These are phyloP conservation scores for Brettanomyces nanus DNA, from an alignment of 805 yeast genomes.

Conservation along the genomic window DNA sequence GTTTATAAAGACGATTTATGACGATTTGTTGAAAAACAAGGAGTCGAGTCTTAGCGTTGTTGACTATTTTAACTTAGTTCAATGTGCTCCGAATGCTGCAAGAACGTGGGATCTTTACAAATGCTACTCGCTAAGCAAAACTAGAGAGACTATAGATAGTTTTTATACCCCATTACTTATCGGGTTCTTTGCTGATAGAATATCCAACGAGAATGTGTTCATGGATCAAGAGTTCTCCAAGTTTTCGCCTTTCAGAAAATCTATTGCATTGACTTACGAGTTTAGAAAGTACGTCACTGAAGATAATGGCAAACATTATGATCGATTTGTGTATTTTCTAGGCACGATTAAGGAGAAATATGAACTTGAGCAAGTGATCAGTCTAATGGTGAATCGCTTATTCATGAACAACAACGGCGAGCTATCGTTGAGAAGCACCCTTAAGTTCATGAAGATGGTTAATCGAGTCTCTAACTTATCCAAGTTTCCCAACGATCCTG, in stretches of 20 bases:
- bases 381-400: neutral
- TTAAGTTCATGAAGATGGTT: neutral
- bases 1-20: neutral
- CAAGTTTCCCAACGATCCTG: neutral
- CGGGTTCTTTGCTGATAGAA: neutral
- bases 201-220: neutral
- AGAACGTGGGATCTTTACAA: neutral
- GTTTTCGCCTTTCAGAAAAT: neutral
- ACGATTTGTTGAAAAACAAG: neutral
- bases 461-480: neutral
- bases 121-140: neutral
- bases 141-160: neutral
- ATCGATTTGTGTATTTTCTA: neutral
- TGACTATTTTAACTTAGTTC: neutral
- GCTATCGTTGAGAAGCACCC: neutral
- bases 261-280: neutral
- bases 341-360: neutral
- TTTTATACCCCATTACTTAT: constrained; percentile 1
- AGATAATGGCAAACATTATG: neutral
- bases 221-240: neutral
- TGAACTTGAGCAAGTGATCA: neutral
- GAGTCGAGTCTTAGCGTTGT: neutral
- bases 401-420: neutral
- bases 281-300: neutral
- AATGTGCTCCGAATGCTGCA: neutral